Evolutionary conservation across 2,329 filamentous ascomycete genomes (phyloP), one percentile per base, ranked within the genome.

Genomic region (Pestalotiopsis sp.): DNA sequence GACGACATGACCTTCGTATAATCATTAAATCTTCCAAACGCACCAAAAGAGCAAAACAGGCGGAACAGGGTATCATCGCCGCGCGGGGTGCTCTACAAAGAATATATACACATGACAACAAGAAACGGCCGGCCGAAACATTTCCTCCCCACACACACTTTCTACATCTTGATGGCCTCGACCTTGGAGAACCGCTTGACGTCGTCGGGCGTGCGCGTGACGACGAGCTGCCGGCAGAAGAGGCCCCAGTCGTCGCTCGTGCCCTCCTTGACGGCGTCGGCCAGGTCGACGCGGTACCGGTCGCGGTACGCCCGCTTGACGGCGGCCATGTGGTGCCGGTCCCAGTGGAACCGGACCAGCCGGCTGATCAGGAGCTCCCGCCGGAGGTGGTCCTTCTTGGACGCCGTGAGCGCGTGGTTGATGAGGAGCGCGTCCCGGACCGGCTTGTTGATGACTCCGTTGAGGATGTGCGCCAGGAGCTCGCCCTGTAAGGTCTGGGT

Each of bases 361-460:
- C 96, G 88, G 3, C 92, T 95, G 72, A 97, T 97, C 64, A 99
- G 88, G 63, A 98, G 84, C 78, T 98, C 95, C 60, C 93, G 92
- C 38, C 95, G 90, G 71, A 95, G 85, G 66, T 87, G 81, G 76
- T 95, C 93, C 71, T 88, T 88, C 72, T 86, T 88, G 3, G 91
- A 91, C 60, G 92, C 88, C 23, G 90, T 92, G 72, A 98, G 90
- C 2, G 96, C 95, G 82, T 98, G 96, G 80, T 97, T 91, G 1
- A 99, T 85, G 2, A 98, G 90, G 49, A 98, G 87, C 3, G 95
- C 94, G 79, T 98, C 96, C 67, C 96, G 93, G 71, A 97, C 94
- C 5, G 96, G 95, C 69, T 93, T 93, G 83, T 98, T 98, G 83
- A 98, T 97, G 68, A 97, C 91, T 75, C 96, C 96, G 82, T 98